Base-by-base conservation (phyloP, 139 green algal genomes). In the Chlorella sorokiniana region DNA sequence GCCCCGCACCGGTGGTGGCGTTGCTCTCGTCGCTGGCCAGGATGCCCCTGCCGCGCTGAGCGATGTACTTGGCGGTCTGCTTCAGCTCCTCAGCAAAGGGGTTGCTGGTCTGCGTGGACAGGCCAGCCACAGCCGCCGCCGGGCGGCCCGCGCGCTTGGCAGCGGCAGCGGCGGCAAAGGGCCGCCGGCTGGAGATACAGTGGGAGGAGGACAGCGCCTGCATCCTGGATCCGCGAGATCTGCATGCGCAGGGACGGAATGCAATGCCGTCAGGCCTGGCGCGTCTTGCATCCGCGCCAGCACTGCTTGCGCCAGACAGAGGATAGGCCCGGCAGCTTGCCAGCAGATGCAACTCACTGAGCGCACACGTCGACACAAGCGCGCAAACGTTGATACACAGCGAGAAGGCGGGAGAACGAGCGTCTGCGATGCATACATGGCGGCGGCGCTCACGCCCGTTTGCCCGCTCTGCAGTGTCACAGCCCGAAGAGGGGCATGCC, bases 21-120 rank as follows among this genome's bases (percentile, higher is more conserved):
- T 96, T 97, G 78, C 88, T 94, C 86, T 98, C 94, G 82, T 97
- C 95, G 31, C 83, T 91, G 4, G 93, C 92, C 75, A 93, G 89
- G 67, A 94, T 85, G 69, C 86, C 73, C 29, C 42, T 41, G 35
- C 75, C 75, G 56, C 87, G 81, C n/a, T 63, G 79, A 5, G 82
- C 70, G 56, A 97, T 96, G 85, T 95, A 93, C 74, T 90, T 88
- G 27, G 93, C 93, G 14, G 87, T 96, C 20, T 78, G 79, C 27
- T 75, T 81, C 42, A 97, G 77, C 88, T 97, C 93, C 42, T 96
- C 91, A 6, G 84, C 63, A 51, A 87, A 92, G 6, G 91, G 86
- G 83, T 93, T 94, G 20, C 52, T 41, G 59, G 61, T 81, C 75
- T 81, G 59, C 27, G 35, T 22, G 14, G n/a, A n/a, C 44, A 77